These are phyloP conservation scores for Scytalidium lignicola DNA, from an alignment of 2,329 filamentous ascomycete species.

Conservation along the genomic window DNA sequence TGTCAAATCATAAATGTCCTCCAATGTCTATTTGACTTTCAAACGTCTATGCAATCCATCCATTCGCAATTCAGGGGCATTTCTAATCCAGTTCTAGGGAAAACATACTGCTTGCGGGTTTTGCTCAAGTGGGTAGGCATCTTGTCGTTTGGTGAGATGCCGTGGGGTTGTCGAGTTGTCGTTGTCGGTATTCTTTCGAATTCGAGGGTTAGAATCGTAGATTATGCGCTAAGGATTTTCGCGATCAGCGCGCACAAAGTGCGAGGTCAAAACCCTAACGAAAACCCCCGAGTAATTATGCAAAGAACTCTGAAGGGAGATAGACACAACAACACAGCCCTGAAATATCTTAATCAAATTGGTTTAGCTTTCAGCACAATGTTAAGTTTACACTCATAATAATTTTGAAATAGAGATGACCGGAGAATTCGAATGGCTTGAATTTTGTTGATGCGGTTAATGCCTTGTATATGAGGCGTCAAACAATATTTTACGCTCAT, in stretches of 20 bases:
- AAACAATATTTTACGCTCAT: too few species aligned
- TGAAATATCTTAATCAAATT: too few species aligned
- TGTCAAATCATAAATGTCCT: background rate
- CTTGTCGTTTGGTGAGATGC: conserved; percentile 36
- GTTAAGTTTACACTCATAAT: too few species aligned
- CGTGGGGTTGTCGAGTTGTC: conserved; percentile 19
- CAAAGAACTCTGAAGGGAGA: too few species aligned
- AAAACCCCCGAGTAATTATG: background rate
- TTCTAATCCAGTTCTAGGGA: background rate
- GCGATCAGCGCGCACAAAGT: background rate
- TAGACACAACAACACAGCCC: background rate
- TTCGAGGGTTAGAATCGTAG: conserved; percentile 4
- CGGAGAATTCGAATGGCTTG: too few species aligned
- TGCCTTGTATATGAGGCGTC: too few species aligned
- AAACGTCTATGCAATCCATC: background rate
- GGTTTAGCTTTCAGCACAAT: too few species aligned
- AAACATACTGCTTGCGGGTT: conserved; percentile 71
- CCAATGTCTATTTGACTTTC: background rate
- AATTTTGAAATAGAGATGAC: too few species aligned
- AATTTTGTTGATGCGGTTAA: too few species aligned
- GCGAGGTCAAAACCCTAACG: conserved; percentile 3
- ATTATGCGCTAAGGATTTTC: conserved; percentile 7
- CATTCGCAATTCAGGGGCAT: background rate
- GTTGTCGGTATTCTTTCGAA: conserved; percentile 8
- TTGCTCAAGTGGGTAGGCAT: conserved; percentile 73